Percentiles rank a stretch among this genome's conserved stretches.
These are phyloP conservation scores for Rutstroemia sp. DNA, from an alignment of 2,329 filamentous ascomycete species.

Conservation along the genomic window DNA sequence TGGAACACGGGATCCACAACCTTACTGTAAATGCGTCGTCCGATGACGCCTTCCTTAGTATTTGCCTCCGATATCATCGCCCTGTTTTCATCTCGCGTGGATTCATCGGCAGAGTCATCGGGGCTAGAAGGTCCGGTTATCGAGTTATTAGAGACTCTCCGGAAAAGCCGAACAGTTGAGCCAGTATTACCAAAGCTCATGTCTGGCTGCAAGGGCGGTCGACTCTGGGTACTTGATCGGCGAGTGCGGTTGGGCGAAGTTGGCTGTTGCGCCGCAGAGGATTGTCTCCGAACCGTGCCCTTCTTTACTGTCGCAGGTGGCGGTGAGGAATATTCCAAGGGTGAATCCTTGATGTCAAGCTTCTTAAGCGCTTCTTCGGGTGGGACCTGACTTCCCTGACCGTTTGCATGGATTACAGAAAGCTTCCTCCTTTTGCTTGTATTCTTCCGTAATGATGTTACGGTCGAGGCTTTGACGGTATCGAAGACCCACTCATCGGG, in stretches of 20 bases:
- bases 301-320: slow-evolving; percentile 50
- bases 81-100: slow-evolving; percentile 53
- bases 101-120: slow-evolving; percentile 21
- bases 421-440: slow-evolving; percentile 46
- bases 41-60: slow-evolving; percentile 77
- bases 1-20: slow-evolving; percentile 76
- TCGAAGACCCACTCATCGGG: slow-evolving; percentile 94
- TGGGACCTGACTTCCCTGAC: slow-evolving; percentile 20
- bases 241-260: slow-evolving; percentile 26
- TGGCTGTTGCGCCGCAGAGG: slow-evolving; percentile 30
- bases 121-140: slow-evolving; percentile 13
- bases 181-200: slow-evolving; percentile 91
- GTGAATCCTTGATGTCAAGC: slow-evolving; percentile 54
- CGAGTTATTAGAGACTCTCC: slow-evolving; percentile 69
- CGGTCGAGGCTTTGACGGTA: slow-evolving; percentile 68
- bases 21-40: slow-evolving; percentile 72
- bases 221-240: slow-evolving; percentile 31
- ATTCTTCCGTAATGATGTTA: slow-evolving; percentile 42
- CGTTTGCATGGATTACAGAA: slow-evolving; percentile 45
- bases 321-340: slow-evolving; percentile 49
- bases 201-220: slow-evolving; percentile 78
- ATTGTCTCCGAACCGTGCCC: slow-evolving; percentile 41
- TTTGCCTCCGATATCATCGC: slow-evolving; percentile 49
- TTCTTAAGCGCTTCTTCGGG: slow-evolving; percentile 53
- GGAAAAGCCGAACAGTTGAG: slow-evolving; percentile 87